Conservation (phyloP, 176 grass and related monocot species). For the Oryza glaberrima region DNA sequence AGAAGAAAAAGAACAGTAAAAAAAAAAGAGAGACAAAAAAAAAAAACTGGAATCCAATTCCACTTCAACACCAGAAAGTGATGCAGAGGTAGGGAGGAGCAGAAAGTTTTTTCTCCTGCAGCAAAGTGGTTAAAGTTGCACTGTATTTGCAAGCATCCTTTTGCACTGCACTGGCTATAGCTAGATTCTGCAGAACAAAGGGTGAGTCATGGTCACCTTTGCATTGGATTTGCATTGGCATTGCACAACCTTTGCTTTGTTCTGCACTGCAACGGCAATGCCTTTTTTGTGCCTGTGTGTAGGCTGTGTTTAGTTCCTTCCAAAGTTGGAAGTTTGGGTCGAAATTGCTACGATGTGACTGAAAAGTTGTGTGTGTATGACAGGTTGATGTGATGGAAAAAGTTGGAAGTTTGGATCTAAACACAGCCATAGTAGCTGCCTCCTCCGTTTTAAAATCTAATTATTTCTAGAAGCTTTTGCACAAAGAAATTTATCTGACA, state of each 20-base stretch:
- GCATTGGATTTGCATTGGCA: not conserved
- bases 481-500: no score
- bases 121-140: constrained; percentile 15
- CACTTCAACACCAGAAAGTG: not conserved
- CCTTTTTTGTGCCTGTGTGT: not conserved
- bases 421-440: no score
- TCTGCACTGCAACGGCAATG: not conserved
- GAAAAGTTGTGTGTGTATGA: no score
- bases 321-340: no score
- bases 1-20: not conserved
- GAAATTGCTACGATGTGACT: no score
- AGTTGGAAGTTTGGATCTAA: no score
- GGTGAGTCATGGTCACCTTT: constrained; percentile 31
- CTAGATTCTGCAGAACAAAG: constrained; percentile 9
- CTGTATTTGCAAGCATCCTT: constrained; percentile 14
- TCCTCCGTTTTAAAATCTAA: no score
- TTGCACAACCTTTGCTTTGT: not conserved
- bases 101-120: not conserved
- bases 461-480: no score
- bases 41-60: constrained; percentile 26
- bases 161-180: not conserved
- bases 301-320: no score
- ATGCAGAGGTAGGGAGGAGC: not conserved
- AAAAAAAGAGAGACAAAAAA: not conserved
- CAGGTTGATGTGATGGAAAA: no score